phyloP scores from a whole-genome alignment of 768 basidiomycete species.

The Coprinellus aureogranulatus region DNA sequence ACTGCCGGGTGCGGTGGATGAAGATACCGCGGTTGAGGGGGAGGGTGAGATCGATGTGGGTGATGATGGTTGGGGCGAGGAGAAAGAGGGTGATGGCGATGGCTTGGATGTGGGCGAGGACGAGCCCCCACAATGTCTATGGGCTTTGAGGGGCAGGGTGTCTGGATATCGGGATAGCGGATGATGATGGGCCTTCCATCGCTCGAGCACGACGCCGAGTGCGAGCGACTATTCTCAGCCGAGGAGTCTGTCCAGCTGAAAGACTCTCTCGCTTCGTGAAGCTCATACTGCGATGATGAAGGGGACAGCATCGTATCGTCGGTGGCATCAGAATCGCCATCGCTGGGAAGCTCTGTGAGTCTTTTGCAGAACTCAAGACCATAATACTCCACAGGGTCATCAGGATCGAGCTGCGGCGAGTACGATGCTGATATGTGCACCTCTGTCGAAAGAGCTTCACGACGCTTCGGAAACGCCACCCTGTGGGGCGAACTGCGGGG shows the following conservation, averaged over 20 bases:
- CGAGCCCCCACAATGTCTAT: constrained; percentile 9
- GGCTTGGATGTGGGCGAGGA: not conserved
- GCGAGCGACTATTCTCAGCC: not conserved
- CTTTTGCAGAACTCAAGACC: constrained; percentile 3
- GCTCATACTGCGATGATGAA: constrained; percentile 7
- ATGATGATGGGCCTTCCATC: not conserved
- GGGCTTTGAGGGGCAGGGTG: constrained; percentile 2
- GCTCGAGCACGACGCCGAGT: not conserved
- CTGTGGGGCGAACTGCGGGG: constrained; percentile 2
- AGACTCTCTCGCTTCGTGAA: constrained; percentile 1
- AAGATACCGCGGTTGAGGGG: not conserved
- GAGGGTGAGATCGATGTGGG: not conserved
- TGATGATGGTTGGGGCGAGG: constrained; percentile 2
- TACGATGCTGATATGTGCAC: not conserved
- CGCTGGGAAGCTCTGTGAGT: not conserved
- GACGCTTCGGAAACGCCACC: not conserved
- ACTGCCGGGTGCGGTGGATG: not conserved
- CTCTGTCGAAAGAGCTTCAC: not conserved
- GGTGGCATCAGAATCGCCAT: constrained; percentile 1
- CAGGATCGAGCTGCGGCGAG: not conserved
- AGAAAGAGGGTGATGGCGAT: not conserved
- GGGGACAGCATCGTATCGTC: constrained; percentile 6
- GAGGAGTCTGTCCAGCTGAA: constrained; percentile 2
- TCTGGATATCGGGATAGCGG: constrained; percentile 5
- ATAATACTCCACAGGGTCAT: constrained; percentile 1